These are phyloP conservation scores for Penicillium samsonianum DNA, from an alignment of 495 filamentous ascomycete species.

Conservation along the genomic window DNA sequence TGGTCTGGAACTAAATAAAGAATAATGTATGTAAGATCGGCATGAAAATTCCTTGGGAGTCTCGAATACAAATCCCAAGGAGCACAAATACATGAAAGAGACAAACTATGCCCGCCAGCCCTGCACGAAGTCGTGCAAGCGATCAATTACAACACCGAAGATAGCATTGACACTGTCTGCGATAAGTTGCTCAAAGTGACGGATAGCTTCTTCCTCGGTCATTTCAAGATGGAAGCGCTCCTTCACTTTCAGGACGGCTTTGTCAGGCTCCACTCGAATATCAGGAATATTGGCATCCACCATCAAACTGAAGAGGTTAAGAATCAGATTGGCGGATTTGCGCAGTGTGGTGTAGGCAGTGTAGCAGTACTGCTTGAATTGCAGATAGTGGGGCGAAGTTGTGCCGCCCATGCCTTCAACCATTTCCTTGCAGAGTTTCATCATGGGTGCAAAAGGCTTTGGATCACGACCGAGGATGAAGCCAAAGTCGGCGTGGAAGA, in stretches of 20 bases:
- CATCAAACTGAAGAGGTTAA: conserved; percentile 97
- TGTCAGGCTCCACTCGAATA: conserved; percentile 87
- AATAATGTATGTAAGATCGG: neutral
- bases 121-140: conserved; percentile 91
- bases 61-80: neutral
- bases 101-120: conserved; percentile 68
- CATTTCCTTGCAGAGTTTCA: conserved; percentile 98
- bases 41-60: neutral
- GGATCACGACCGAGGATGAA: conserved; percentile 97
- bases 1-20: neutral
- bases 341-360: conserved; percentile 90
- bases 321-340: conserved; percentile 85
- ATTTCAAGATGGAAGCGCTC: conserved; percentile 92
- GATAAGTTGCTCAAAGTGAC: conserved; percentile 83
- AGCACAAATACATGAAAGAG: neutral
- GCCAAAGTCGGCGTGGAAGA: conserved; percentile 98
- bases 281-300: conserved; percentile 95
- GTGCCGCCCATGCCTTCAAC: conserved; percentile 95
- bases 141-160: conserved; percentile 91
- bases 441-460: conserved; percentile 93
- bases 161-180: conserved; percentile 85
- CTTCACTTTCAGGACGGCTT: conserved; percentile 89
- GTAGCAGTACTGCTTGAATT: conserved; percentile 94
- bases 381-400: conserved; percentile 71
- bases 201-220: conserved; percentile 90